phyloP scores from a whole-genome alignment of 371 early-diverging fungal species.

The Rhizopus delemar region DNA sequence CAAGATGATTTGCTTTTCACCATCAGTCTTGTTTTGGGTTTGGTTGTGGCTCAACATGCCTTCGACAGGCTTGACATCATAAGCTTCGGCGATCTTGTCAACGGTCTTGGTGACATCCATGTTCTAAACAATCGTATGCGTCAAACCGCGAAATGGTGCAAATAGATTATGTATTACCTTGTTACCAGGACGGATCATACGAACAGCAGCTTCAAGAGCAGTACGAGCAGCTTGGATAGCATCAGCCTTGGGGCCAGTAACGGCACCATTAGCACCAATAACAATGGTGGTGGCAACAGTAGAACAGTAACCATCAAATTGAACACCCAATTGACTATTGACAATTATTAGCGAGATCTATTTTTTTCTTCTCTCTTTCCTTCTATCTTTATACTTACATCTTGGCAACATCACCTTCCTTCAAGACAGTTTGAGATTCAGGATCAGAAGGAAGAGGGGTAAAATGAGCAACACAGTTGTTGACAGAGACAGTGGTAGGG shows the following conservation, averaged over 20 bases:
- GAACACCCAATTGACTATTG: constrained; percentile 85
- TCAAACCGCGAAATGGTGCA: neutral
- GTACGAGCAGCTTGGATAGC: constrained; percentile 86
- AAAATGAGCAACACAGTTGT: constrained; percentile 86
- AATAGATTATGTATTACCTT: constrained; percentile 34
- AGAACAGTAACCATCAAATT: constrained; percentile 92
- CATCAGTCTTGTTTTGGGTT: constrained; percentile 84
- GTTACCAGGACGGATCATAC: constrained; percentile 88
- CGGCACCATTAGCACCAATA: constrained; percentile 83
- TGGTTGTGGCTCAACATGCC: constrained; percentile 90
- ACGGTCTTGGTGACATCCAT: constrained; percentile 82
- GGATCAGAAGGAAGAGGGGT: constrained; percentile 73
- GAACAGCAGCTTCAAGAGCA: constrained; percentile 79
- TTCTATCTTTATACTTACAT: constrained; percentile 56
- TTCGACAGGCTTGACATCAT: constrained; percentile 87
- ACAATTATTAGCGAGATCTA: neutral
- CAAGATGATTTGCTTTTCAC: constrained; percentile 87
- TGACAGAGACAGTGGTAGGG: constrained; percentile 85
- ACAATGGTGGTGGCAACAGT: constrained; percentile 88
- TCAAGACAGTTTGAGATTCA: constrained; percentile 60
- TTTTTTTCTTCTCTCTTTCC: neutral
- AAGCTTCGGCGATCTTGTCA: constrained; percentile 77
- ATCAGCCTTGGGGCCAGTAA: constrained; percentile 88
- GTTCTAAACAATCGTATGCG: constrained; percentile 35
- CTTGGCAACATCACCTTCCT: constrained; percentile 87